These are phyloP conservation scores for Dothistroma pini DNA, from an alignment of 2,329 filamentous ascomycete genomes.

Conservation along the genomic window DNA sequence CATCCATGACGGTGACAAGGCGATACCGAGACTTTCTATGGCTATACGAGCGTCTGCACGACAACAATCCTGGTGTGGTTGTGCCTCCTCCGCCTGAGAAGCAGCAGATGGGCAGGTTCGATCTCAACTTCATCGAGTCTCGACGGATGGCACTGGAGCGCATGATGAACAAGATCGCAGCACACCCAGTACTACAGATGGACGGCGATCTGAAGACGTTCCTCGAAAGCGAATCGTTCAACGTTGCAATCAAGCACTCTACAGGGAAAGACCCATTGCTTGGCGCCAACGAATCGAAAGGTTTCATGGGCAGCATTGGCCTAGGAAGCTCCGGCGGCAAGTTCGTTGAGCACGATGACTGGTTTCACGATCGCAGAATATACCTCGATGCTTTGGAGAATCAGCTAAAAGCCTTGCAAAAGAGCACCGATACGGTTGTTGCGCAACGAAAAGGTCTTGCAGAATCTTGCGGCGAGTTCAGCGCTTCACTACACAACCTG, in stretches of 20 bases:
- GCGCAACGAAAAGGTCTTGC: constrained; percentile 88
- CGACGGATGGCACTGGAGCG: constrained; percentile 87
- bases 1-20: constrained; percentile 89
- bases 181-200: constrained; percentile 85
- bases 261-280: constrained; percentile 77
- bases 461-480: constrained; percentile 91
- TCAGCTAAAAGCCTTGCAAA: constrained; percentile 79
- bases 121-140: constrained; percentile 94
- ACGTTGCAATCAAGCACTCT: constrained; percentile 95
- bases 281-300: constrained; percentile 73
- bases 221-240: constrained; percentile 93
- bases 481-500: constrained; percentile 84
- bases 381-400: constrained; percentile 93
- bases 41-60: constrained; percentile 92
- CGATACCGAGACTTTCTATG: constrained; percentile 96
- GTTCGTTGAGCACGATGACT: constrained; percentile 98
- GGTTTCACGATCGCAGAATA: constrained; percentile 95
- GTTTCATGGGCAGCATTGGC: constrained; percentile 73
- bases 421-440: constrained; percentile 91
- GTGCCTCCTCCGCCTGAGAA: constrained; percentile 97
- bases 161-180: constrained; percentile 95
- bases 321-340: constrained; percentile 71
- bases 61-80: constrained; percentile 90
- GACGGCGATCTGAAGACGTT: constrained; percentile 95
- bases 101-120: constrained; percentile 93